A percentile compares a stretch with the other conserved stretches of the same genome.
Evolutionary conservation across 2,329 filamentous ascomycete genomes (phyloP).

Genomic region (Pyricularia pennisetigena): DNA sequence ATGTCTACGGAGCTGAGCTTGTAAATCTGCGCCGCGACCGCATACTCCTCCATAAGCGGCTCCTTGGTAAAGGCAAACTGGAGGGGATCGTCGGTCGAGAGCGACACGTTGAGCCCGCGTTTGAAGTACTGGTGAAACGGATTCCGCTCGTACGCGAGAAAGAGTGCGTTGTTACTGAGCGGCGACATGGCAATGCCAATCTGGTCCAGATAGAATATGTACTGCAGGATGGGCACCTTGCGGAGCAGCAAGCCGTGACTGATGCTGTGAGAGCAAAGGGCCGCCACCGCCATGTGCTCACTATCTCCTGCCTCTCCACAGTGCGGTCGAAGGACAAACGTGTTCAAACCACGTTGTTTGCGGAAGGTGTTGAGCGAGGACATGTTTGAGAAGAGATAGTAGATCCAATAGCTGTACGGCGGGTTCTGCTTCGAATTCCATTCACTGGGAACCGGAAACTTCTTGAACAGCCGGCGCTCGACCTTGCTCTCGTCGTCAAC

Average conservation of each 20-base stretch:
- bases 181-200: constrained; percentile 99
- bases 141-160: constrained; percentile 93
- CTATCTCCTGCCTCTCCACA: constrained; percentile 96
- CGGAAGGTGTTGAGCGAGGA: constrained; percentile 86
- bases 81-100: constrained; percentile 92
- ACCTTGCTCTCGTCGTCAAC: constrained; percentile 98
- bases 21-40: constrained; percentile 96
- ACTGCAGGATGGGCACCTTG: constrained; percentile 90
- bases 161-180: constrained; percentile 92
- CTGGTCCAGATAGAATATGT: constrained; percentile 95
- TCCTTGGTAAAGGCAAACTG: constrained; percentile 99
- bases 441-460: constrained; percentile 81
- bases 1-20: constrained; percentile 95
- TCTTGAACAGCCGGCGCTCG: constrained; percentile 86
- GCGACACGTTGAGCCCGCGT: constrained; percentile 85
- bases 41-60: constrained; percentile 95
- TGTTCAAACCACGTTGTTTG: constrained; percentile 88
- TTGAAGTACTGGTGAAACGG: constrained; percentile 95
- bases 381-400: constrained; percentile 93
- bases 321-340: constrained; percentile 84
- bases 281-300: constrained; percentile 86
- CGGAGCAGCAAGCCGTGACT: constrained; percentile 87
- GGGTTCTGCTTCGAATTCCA: constrained; percentile 95
- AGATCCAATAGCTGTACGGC: constrained; percentile 98
- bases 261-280: constrained; percentile 92